These are phyloP conservation scores for Physaria fendleri DNA, from an alignment of 345 rosid species.

Conservation along the genomic window DNA sequence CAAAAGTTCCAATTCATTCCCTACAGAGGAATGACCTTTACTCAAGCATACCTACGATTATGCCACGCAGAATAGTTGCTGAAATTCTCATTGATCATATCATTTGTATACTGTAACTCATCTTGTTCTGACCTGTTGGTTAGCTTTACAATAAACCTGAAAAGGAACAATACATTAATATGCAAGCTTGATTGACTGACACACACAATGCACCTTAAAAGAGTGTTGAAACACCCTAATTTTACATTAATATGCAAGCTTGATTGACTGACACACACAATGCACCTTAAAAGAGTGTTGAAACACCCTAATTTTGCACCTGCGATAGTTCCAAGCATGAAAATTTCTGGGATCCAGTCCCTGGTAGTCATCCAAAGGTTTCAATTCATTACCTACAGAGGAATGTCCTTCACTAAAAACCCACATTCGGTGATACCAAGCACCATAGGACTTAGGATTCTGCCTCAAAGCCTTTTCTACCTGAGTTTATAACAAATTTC, in stretches of 20 bases:
- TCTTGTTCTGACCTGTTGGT: constrained; percentile 73
- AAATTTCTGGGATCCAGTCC: constrained; percentile 69
- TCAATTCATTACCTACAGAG: constrained; percentile 50
- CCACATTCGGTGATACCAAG: constrained; percentile 97
- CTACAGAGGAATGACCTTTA: constrained; percentile 66
- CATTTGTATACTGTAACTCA: constrained; percentile 62
- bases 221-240: not conserved
- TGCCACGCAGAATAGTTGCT: constrained; percentile 99
- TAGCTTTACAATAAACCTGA: constrained; percentile 65
- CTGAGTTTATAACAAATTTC: constrained; percentile 28
- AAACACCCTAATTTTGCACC: constrained; percentile 34
- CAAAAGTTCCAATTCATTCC: constrained; percentile 55
- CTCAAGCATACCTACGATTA: constrained; percentile 69
- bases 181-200: not conserved
- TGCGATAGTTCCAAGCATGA: constrained; percentile 91
- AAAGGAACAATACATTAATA: constrained; percentile 9
- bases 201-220: not conserved
- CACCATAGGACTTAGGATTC: constrained; percentile 82
- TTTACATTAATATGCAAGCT: no score
- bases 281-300: not conserved
- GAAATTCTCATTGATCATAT: constrained; percentile 54
- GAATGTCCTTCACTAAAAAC: constrained; percentile 71
- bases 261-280: not conserved
- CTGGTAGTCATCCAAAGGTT: constrained; percentile 59
- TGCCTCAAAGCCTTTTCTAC: constrained; percentile 71